Evolutionary conservation across 352 stramenopile genomes (phyloP).

Genomic region (Phytophthora macrochlamydospora): DNA sequence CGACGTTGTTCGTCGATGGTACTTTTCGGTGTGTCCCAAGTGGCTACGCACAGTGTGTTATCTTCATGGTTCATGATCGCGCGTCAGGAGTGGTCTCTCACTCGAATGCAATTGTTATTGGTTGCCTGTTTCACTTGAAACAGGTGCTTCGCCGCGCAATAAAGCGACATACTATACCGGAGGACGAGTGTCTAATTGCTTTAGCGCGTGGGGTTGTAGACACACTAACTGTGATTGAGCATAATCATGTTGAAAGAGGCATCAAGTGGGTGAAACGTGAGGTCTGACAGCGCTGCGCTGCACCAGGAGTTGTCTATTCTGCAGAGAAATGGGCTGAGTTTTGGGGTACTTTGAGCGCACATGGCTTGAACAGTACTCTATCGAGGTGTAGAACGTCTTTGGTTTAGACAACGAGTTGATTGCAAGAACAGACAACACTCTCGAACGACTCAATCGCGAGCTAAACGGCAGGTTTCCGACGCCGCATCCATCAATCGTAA

Average conservation of each 20-base stretch:
- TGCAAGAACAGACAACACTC: conserved; percentile 15
- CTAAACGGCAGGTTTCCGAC: conserved; percentile 6
- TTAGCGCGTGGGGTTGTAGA: conserved; percentile 8
- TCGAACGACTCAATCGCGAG: conserved; percentile 5
- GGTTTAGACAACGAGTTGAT: conserved; percentile 16
- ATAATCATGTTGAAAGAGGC: conserved; percentile 3
- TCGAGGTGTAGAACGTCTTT: conserved; percentile 3
- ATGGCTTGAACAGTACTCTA: conserved; percentile 6
- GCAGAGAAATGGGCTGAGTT: conserved; percentile 1
- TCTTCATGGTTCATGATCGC: conserved; percentile 10
- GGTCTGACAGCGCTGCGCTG: conserved; percentile 2
- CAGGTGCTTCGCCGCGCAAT: conserved; percentile 20
- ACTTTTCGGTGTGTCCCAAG: too few species aligned
- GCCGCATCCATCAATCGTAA: conserved; percentile 2
- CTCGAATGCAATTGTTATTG: conserved; percentile 1
- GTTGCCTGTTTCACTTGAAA: conserved; percentile 26
- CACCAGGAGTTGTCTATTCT: background rate
- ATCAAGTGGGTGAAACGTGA: conserved; percentile 9
- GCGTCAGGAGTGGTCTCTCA: conserved; percentile 4
- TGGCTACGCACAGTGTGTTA: background rate
- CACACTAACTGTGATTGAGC: conserved; percentile 5
- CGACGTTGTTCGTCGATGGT: too few species aligned
- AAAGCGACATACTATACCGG: conserved; percentile 4
- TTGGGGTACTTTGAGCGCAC: conserved; percentile 6
- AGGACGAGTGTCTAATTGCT: conserved; percentile 5